Conservation (phyloP, 2,329 filamentous ascomycete species). For the Penicillium psychrosexuale region DNA sequence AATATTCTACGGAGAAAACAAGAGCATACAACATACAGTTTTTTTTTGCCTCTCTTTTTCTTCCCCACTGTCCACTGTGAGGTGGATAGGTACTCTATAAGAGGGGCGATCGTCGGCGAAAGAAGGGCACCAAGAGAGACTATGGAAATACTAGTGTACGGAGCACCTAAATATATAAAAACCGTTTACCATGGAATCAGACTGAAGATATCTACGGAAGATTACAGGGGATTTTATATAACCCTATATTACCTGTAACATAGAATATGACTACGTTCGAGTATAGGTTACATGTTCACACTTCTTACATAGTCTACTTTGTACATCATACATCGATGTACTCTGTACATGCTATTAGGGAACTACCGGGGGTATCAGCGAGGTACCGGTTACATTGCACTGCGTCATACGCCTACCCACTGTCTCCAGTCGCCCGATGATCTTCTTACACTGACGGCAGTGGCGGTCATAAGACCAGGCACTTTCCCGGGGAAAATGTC, state of each 20-base stretch:
- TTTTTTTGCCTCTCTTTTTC: slow-evolving; percentile 10
- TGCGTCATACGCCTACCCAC: slow-evolving; percentile 4
- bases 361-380: neutral
- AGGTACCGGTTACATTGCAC: slow-evolving; percentile 12
- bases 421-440: slow-evolving; percentile 14
- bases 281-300: neutral
- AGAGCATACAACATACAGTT: slow-evolving; percentile 17
- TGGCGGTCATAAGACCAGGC: slow-evolving; percentile 17
- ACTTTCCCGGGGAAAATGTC: slow-evolving; percentile 6
- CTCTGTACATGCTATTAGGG: no score
- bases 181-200: slow-evolving; percentile 12
- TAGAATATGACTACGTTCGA: neutral
- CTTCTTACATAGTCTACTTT: neutral
- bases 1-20: neutral
- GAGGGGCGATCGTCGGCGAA: slow-evolving; percentile 23
- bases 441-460: slow-evolving; percentile 24
- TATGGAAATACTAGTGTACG: neutral
- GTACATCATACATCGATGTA: neutral
- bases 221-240: neutral
- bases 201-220: neutral
- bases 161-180: neutral
- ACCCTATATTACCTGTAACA: neutral
- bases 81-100: slow-evolving; percentile 10
- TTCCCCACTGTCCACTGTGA: slow-evolving; percentile 20
- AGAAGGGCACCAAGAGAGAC: neutral